phyloP scores from a whole-genome alignment of 768 basidiomycete genomes.

The Psilocybe azurescens region DNA sequence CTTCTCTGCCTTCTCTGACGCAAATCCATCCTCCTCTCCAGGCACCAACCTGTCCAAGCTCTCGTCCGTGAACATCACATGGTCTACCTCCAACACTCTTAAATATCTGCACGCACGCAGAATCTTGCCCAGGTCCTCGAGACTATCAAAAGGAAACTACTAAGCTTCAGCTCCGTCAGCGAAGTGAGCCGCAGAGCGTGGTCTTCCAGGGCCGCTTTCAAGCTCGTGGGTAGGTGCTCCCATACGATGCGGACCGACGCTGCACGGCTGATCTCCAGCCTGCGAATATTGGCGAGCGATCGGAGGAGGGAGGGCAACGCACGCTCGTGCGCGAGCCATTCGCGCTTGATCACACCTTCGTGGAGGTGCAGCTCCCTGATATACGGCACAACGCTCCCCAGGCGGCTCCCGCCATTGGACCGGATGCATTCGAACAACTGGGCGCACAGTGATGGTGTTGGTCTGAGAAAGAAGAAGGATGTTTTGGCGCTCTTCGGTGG shows the following conservation, averaged over 20 bases:
- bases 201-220: constrained; percentile 22
- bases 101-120: constrained; percentile 23
- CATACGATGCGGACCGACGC: constrained; percentile 28
- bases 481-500: constrained; percentile 20
- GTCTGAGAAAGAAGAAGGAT: constrained; percentile 14
- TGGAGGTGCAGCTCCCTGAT: constrained; percentile 29
- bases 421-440: constrained; percentile 36
- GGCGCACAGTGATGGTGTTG: constrained; percentile 14
- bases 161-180: constrained; percentile 26
- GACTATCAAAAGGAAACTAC: constrained; percentile 22
- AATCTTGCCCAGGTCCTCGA: constrained; percentile 20
- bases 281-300: constrained; percentile 23
- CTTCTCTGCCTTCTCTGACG: not conserved
- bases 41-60: not conserved
- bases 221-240: constrained; percentile 16
- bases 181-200: constrained; percentile 24
- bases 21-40: constrained; percentile 4
- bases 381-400: constrained; percentile 72
- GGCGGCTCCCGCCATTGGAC: constrained; percentile 82
- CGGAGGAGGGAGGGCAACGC: constrained; percentile 24
- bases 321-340: constrained; percentile 28
- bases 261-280: constrained; percentile 28
- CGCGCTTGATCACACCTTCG: constrained; percentile 27
- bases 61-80: constrained; percentile 24
- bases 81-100: constrained; percentile 25